phyloP scores from a whole-genome alignment of 2,329 filamentous ascomycete species.

The Xylaria sp. region DNA sequence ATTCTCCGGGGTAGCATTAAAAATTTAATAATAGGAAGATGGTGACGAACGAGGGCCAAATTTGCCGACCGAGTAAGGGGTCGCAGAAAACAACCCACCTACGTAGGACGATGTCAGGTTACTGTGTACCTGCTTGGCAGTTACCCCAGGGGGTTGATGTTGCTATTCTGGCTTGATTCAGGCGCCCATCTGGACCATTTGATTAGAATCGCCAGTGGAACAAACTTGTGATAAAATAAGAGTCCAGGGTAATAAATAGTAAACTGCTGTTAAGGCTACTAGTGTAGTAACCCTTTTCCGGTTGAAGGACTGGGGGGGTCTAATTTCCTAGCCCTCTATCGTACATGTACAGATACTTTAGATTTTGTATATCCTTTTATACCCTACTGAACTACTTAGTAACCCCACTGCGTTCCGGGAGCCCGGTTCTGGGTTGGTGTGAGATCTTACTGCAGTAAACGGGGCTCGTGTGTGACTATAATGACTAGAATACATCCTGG shows the following conservation, averaged over 20 bases:
- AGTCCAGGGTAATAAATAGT: not conserved
- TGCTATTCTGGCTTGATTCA: not conserved
- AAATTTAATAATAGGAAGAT: not conserved
- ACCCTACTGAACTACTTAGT: not conserved
- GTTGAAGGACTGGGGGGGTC: not conserved
- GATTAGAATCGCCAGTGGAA: not conserved
- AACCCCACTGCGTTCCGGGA: constrained; percentile 12
- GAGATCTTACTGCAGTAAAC: constrained; percentile 12
- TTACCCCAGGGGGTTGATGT: constrained; percentile 24
- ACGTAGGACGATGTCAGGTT: constrained; percentile 5
- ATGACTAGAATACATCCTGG: constrained; percentile 14
- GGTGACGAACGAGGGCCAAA: constrained; percentile 10
- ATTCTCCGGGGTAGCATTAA: not conserved
- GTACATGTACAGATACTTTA: not conserved
- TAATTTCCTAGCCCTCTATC: not conserved
- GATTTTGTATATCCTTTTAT: not conserved
- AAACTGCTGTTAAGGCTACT: not conserved
- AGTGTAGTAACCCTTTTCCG: not conserved
- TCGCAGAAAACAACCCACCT: constrained; percentile 2
- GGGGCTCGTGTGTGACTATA: constrained; percentile 13
- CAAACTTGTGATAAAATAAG: not conserved
- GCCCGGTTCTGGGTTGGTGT: constrained; percentile 18
- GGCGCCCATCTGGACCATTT: not conserved
- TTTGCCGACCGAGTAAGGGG: constrained; percentile 16
- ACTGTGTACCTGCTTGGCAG: constrained; percentile 3